These are phyloP conservation scores for Populus hybrid DNA, from an alignment of 441 rosid species.

Conservation along the genomic window DNA sequence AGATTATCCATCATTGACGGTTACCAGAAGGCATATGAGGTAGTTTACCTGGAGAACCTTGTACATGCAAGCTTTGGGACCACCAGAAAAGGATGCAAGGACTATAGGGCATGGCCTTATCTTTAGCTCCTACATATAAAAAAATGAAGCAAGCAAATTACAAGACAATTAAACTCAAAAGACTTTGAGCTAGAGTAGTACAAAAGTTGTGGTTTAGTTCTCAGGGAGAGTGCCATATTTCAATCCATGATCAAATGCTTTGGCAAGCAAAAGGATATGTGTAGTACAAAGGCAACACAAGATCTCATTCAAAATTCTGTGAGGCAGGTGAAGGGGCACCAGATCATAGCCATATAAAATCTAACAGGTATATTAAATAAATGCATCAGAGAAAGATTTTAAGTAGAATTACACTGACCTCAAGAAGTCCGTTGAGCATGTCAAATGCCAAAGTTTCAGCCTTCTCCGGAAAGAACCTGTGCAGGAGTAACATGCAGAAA, in stretches of 20 bases:
- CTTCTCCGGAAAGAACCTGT: constrained; percentile 85
- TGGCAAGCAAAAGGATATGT: not conserved
- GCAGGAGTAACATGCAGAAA: not conserved
- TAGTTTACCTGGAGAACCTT: constrained; percentile 79
- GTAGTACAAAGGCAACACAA: not conserved
- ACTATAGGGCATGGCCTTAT: constrained; percentile 67
- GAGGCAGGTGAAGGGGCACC: not conserved
- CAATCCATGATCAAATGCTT: not conserved
- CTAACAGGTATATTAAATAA: not conserved
- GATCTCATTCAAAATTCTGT: not conserved
- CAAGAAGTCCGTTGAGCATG: constrained; percentile 55
- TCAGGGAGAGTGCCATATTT: not conserved
- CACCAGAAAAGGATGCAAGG: constrained; percentile 86
- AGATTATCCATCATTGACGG: not conserved
- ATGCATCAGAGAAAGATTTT: too few relatives aligned
- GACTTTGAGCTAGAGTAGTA: not conserved
- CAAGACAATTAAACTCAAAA: not conserved
- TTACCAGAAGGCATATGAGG: not conserved
- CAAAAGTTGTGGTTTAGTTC: not conserved
- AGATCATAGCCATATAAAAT: constrained; percentile 1
- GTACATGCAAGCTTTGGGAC: constrained; percentile 88
- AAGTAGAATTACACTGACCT: constrained; percentile 34
- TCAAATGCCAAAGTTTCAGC: constrained; percentile 60
- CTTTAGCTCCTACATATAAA: constrained; percentile 61
- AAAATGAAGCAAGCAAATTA: constrained; percentile 14